These are phyloP conservation scores for Boeremia exigua DNA, from an alignment of 2,329 filamentous ascomycete species.

Conservation along the genomic window DNA sequence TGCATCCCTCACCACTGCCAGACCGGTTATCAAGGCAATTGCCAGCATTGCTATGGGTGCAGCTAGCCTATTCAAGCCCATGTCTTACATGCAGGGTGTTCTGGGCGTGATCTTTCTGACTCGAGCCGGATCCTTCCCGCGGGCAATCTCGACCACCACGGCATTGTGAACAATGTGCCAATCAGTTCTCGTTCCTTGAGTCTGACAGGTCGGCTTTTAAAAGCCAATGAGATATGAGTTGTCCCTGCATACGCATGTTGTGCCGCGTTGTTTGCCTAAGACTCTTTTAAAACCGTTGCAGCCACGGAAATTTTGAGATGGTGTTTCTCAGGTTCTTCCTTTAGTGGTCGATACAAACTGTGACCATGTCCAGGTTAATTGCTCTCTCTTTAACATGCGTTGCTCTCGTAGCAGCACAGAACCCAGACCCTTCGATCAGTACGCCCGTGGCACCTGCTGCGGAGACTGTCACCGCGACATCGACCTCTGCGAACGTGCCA, in stretches of 20 bases:
- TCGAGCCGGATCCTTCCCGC: slow-evolving; percentile 25
- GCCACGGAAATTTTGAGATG: not conserved
- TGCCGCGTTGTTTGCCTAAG: not conserved
- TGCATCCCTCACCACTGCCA: slow-evolving; percentile 11
- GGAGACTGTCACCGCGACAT: slow-evolving; percentile 27
- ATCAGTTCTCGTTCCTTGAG: not conserved
- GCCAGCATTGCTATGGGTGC: not conserved
- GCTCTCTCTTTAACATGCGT: slow-evolving; percentile 21
- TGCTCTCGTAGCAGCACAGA: slow-evolving; percentile 25
- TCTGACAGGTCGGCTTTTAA: slow-evolving; percentile 18
- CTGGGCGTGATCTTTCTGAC: slow-evolving; percentile 23
- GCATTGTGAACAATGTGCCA: not conserved
- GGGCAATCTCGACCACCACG: slow-evolving; percentile 2
- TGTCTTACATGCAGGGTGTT: slow-evolving; percentile 24
- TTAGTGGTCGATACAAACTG: not conserved
- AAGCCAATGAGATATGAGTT: not conserved
- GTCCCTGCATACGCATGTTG: not conserved
- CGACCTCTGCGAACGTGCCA: slow-evolving; percentile 27
- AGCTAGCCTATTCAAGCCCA: slow-evolving; percentile 12
- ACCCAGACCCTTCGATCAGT: slow-evolving; percentile 21
- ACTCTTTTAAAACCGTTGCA: not conserved
- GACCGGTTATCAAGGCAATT: not conserved
- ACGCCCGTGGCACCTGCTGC: slow-evolving; percentile 33
- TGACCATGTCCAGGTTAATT: slow-evolving; percentile 26
- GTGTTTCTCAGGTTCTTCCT: slow-evolving; percentile 1